Evolutionary conservation across 106 monocot species (phyloP), one percentile per base, ranked within the genome.

Genomic region (Gastrodia elata): DNA sequence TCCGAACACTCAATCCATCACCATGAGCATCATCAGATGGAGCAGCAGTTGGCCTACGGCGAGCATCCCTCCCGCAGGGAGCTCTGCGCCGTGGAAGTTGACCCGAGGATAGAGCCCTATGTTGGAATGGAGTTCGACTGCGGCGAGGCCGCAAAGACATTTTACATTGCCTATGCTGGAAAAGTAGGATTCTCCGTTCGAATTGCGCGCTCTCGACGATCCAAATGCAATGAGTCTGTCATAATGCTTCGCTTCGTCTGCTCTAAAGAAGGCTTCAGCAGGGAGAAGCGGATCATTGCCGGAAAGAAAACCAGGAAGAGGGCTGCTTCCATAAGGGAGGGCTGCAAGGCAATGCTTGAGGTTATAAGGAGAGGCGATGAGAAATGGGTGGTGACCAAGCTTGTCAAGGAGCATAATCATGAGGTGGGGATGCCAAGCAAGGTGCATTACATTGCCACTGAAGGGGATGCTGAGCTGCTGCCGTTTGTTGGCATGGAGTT

Each of bases 221-320:
- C 90, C 1, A 90, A 90, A 49, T 87, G 84, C 75, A 87, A 70
- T 49, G 90, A 90, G 64, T 84, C 87, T 3, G 75, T 90, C 15
- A 90, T 90, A 52, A 90, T 90, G 90, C 77, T 90, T 16, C 82
- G 90, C 3, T 90, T 90, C 69, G 90, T 90, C 0, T 90, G 90
- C 73, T 87, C 90, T 1, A 84, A 82, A 68, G 90, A 90, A 68
- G 90, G 90, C 1, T 90, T 84, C 68, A 84, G 87, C 65, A 70
- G 80, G 15, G 87, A 90, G 79, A 90, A 90, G 78, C 73, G 73
- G 30, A 56, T 80, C 1, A 64, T 84, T 65, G 84, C 77, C 0
- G 90, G 90, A 16, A 90, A 82, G 78, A 90, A 90, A 78, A 90
- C 84, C 2, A 74, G 90, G 10, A 87, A 87, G 74, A 77, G 90